Evolutionary conservation across 1,284 basidiomycete species (phyloP).

Genomic region (Kalmanozyma brasiliensis): DNA sequence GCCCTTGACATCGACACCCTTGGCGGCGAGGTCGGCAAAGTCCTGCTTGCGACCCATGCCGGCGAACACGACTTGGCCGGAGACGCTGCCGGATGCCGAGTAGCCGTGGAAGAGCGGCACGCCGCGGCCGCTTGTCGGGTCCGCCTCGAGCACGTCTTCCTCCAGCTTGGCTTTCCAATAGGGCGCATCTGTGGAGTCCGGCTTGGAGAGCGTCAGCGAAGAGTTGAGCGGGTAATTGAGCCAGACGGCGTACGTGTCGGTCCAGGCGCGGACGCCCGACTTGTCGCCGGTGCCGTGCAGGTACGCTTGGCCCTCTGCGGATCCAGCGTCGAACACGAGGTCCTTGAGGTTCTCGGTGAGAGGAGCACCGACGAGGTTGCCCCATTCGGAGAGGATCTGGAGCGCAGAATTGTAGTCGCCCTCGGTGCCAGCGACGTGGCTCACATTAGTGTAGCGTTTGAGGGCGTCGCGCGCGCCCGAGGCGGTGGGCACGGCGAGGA

Average conservation of each 20-base stretch:
- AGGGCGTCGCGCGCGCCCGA: conserved; percentile 45
- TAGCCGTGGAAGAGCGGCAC: conserved; percentile 70
- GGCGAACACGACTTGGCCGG: conserved; percentile 80
- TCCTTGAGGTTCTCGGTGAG: conserved; percentile 42
- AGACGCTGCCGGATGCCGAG: conserved; percentile 65
- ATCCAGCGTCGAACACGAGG: conserved; percentile 63
- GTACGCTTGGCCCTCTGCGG: conserved; percentile 42
- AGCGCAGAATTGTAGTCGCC: conserved; percentile 54
- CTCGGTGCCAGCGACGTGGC: conserved; percentile 56
- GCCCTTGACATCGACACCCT: conserved; percentile 79
- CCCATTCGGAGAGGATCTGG: conserved; percentile 57
- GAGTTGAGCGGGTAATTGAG: conserved; percentile 62
- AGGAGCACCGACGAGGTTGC: conserved; percentile 49
- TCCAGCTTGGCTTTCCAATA: conserved; percentile 74
- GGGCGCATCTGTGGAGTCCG: conserved; percentile 58
- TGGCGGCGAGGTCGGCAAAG: conserved; percentile 71
- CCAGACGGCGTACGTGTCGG: conserved; percentile 65
- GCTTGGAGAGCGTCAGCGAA: conserved; percentile 51
- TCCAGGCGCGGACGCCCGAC: conserved; percentile 55
- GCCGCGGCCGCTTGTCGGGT: conserved; percentile 69
- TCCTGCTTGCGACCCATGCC: conserved; percentile 84
- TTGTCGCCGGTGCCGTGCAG: conserved; percentile 33
- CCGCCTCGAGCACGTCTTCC: conserved; percentile 69
- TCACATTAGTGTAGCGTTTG: conserved; percentile 54
- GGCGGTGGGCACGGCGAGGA: conserved; percentile 45